Conservation (phyloP, 495 filamentous ascomycete species). For the Pseudevernia furfuracea region DNA sequence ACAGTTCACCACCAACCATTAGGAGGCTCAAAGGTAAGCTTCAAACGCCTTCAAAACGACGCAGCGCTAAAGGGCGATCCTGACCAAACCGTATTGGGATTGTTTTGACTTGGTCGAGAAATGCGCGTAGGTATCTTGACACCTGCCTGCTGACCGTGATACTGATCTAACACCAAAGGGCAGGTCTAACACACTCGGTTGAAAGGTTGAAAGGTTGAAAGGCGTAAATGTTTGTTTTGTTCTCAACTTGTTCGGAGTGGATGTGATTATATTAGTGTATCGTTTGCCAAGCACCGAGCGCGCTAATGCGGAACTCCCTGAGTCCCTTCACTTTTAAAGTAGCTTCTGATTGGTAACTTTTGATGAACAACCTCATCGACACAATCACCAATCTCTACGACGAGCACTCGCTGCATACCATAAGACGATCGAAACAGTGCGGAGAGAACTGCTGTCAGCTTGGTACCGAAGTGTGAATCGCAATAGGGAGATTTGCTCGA, state of each 20-base stretch:
- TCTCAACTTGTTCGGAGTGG: no score
- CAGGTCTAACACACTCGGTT: neutral
- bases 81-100: neutral
- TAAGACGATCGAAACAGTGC: neutral
- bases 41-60: constrained; percentile 1
- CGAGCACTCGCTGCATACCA: constrained; percentile 2
- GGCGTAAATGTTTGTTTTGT: no score
- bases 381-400: neutral
- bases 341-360: neutral
- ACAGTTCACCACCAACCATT: neutral
- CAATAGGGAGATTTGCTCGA: neutral
- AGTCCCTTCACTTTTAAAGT: no score
- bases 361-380: constrained; percentile 1
- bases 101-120: neutral
- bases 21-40: neutral
- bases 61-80: neutral
- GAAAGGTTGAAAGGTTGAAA: no score
- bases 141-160: neutral
- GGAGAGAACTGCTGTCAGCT: neutral
- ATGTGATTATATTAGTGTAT: neutral
- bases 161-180: neutral
- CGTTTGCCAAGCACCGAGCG: neutral
- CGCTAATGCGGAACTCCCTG: neutral
- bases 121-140: neutral
- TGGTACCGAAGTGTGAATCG: neutral